Percentiles rank a stretch among this genome's conserved stretches.
These are phyloP conservation scores for Claviceps maximensis DNA, from an alignment of 2,329 filamentous ascomycete genomes.

Conservation along the genomic window DNA sequence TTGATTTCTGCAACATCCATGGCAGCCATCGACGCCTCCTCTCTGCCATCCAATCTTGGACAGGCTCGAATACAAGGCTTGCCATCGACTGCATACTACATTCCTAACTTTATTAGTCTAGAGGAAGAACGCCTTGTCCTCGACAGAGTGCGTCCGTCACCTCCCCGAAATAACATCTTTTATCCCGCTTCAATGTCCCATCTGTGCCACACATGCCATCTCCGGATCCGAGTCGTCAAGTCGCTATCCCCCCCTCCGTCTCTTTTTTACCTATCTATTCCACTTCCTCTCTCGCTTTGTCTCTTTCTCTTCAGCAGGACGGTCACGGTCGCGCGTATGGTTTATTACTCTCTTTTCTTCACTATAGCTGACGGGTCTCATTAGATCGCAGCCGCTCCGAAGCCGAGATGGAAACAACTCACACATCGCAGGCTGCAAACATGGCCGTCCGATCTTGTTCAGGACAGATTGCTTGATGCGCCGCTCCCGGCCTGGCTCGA, in stretches of 20 bases:
- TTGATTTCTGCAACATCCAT: neutral
- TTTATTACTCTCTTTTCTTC: too few species aligned
- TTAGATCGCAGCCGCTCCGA: constrained; percentile 50
- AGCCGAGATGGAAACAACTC: constrained; percentile 73
- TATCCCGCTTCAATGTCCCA: neutral
- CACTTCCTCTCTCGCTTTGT: too few species aligned
- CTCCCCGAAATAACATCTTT: neutral
- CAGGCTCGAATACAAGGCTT: constrained; percentile 38
- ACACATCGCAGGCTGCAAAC: constrained; percentile 84
- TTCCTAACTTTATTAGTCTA: constrained; percentile 67
- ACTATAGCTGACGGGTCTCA: constrained; percentile 1
- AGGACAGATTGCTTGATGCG: constrained; percentile 61
- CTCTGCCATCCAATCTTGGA: constrained; percentile 36
- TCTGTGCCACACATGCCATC: neutral
- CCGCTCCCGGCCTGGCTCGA: constrained; percentile 65
- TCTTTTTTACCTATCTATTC: neutral
- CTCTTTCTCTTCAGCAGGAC: too few species aligned
- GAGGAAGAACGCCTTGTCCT: constrained; percentile 62
- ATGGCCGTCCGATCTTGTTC: constrained; percentile 72
- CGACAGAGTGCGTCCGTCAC: constrained; percentile 44
- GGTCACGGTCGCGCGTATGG: too few species aligned
- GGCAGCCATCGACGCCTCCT: constrained; percentile 6
- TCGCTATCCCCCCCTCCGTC: too few species aligned
- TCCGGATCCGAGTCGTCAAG: too few species aligned
- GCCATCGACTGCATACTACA: constrained; percentile 63